Evolutionary conservation across 1,284 basidiomycete genomes (phyloP), one percentile per base, ranked within the genome.

Genomic region (Lentinus polychrous): DNA sequence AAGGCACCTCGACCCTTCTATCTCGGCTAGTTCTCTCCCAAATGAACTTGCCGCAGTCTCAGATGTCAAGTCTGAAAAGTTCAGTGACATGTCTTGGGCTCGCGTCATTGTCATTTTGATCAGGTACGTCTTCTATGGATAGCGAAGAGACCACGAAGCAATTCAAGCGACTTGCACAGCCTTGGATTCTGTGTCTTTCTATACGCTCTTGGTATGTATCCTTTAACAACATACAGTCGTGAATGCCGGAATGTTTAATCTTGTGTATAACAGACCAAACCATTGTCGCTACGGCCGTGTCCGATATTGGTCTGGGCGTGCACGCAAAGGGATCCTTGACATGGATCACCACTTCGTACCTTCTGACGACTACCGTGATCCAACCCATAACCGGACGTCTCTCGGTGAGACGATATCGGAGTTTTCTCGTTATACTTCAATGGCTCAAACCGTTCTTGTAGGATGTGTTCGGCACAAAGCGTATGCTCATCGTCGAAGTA

Each of bases 301-400:
- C 65, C 8, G 55, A 55, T 31, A 65, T 66, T 27, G 64, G 62
- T 2, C 49, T 53, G 15, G 65, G 60, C 15, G 52, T 66, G 12
- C 52, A 62, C 14, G 60, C 59, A 17, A 60, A 58, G 44, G 59
- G 60, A 2, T 66, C 63, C 10, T 49, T 66, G 11, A 62, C 64
- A 6, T 67, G 65, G 65, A 64, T 67, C 27, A 56, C 57, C 4
- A 64, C 64, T 3, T 65, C 65, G 1, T 67, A 66, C 36, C 57
- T 66, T 18, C 55, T 67, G 32, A 65, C 66, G 0, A 62, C 61
- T 8, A 65, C 65, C 2, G 63, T 61, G 10, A 49, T 62, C 20
- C 64, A 66, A 48, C 65, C 64, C 3, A 57, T 67, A 27, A 57
- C 56, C 10, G 65, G 65, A 4, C 56, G 65, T 43, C 53, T 64